These are phyloP conservation scores for Schwanniomyces polymorphus DNA, from an alignment of 805 yeast genomes.

Conservation along the genomic window DNA sequence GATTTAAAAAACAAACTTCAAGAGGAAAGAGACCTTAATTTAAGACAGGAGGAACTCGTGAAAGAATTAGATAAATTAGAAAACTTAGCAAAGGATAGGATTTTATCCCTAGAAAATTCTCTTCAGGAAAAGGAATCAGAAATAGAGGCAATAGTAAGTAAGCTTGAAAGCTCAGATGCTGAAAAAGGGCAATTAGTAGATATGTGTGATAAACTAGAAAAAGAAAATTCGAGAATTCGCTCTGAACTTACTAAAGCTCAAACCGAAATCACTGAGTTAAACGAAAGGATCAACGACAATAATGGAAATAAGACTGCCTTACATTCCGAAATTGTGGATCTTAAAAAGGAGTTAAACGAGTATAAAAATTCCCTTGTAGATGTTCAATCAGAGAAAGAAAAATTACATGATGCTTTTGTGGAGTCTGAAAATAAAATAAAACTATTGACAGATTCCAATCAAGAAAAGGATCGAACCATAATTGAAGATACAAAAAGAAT, in stretches of 20 bases:
- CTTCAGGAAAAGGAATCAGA: slow-evolving; percentile 12
- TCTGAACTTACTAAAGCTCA: slow-evolving; percentile 8
- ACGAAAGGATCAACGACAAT: background rate
- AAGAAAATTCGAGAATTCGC: slow-evolving; percentile 7
- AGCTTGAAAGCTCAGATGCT: slow-evolving; percentile 2
- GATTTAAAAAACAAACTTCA: slow-evolving; percentile 9
- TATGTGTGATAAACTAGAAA: slow-evolving; percentile 10
- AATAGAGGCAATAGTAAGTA: background rate
- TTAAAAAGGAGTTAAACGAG: slow-evolving; percentile 5
- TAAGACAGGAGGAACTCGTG: slow-evolving; percentile 19
- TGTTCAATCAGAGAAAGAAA: slow-evolving; percentile 8
- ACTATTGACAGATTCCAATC: slow-evolving; percentile 10
- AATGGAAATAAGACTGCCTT: background rate
- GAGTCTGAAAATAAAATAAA: slow-evolving; percentile 30
- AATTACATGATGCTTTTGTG: slow-evolving; percentile 21
- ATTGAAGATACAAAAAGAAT: slow-evolving; percentile 29
- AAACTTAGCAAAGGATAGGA: slow-evolving; percentile 20
- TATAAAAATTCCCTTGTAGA: slow-evolving; percentile 4
- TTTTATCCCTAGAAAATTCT: slow-evolving; percentile 15
- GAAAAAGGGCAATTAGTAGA: slow-evolving; percentile 11
- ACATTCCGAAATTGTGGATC: background rate
- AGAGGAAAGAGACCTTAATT: slow-evolving; percentile 13
- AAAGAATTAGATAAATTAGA: slow-evolving; percentile 22
- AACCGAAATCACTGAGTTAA: slow-evolving; percentile 13
- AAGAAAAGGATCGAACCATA: slow-evolving; percentile 31